A percentile compares a stretch with the other conserved stretches of the same genome.
Conservation (phyloP, 1,284 basidiomycete species). For the Uromyces viciae-fabae region DNA sequence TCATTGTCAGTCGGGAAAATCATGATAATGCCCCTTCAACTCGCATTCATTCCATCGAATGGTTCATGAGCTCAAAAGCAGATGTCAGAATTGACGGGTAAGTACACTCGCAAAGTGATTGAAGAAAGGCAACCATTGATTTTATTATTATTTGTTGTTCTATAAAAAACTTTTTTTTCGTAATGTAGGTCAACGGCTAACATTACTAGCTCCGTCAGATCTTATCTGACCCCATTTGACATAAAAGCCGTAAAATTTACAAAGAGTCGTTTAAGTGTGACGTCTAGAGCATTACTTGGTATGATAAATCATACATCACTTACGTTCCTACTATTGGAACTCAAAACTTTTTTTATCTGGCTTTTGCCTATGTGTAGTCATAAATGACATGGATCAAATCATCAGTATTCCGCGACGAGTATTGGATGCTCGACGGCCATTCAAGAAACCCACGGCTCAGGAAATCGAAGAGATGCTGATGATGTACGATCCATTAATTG, state of each 20-base stretch:
- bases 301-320: neutral
- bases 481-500: constrained; percentile 75
- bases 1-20: constrained; percentile 53
- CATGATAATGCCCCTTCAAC: neutral
- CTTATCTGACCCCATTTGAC: constrained; percentile 30
- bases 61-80: constrained; percentile 43
- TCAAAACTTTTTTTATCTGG: neutral
- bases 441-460: constrained; percentile 67
- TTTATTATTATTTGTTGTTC: neutral
- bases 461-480: constrained; percentile 82
- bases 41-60: constrained; percentile 43
- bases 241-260: constrained; percentile 34
- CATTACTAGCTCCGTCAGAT: constrained; percentile 30
- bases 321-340: too few relatives aligned
- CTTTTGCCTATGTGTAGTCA: constrained; percentile 60
- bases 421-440: constrained; percentile 77
- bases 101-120: constrained; percentile 5
- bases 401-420: constrained; percentile 70
- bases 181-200: constrained; percentile 36
- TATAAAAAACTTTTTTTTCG: neutral
- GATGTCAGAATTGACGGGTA: constrained; percentile 37
- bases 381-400: constrained; percentile 71
- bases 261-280: constrained; percentile 40
- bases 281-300: constrained; percentile 42
- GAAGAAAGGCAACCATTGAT: neutral